Evolutionary conservation across 1,284 basidiomycete species (phyloP), one percentile per base, ranked within the genome.

Genomic region (Quambalaria eucalypti): DNA sequence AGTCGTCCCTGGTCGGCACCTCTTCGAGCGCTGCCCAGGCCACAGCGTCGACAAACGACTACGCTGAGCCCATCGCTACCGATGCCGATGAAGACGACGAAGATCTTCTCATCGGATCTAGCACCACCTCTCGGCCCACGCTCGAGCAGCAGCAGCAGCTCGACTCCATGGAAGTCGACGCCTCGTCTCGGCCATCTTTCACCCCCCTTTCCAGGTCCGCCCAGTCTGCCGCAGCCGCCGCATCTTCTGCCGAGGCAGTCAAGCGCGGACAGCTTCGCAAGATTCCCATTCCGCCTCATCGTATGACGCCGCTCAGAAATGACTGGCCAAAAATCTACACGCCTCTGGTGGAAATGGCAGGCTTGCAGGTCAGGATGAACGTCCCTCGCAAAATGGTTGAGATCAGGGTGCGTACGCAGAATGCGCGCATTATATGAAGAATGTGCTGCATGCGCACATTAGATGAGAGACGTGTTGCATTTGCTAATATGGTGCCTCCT

Each of bases 281-380:
- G 48, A 84, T 98, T 66, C 81, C 89, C 23, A 88, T 98, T 74
- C 95, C 93, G 3, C 90, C 90, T 7, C 95, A 98, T 77, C 84
- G 93, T 50, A 91, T 97, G 88, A 91, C 90, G 14, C 95, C 95
- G 4, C 78, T 98, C 56, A 95, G 96, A 79, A 89, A 89, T 73
- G 92, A 96, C 64, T 98, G 93, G 93, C 82, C 96, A 60, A 91
- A 90, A 76, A 85, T 98, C 56, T 98, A 97, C 77, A 89, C 90
- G 0, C 93, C 93, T 0, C 80, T 98, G 65, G 93, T 95, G 10
- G 93, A 98, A 79, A 87, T 95, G 72, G 81, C 93, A 67, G 88
- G 87, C 0, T 77, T 98, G 56, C 92, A 96, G 80, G 91, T 98
- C 30, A 82, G 92, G 65, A 96, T 97, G 92, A 98, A 98, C 75